Percentiles rank a stretch among this genome's conserved stretches.
These are phyloP conservation scores for Ulmus americana DNA, from an alignment of 331 rosid genomes.

Conservation along the genomic window DNA sequence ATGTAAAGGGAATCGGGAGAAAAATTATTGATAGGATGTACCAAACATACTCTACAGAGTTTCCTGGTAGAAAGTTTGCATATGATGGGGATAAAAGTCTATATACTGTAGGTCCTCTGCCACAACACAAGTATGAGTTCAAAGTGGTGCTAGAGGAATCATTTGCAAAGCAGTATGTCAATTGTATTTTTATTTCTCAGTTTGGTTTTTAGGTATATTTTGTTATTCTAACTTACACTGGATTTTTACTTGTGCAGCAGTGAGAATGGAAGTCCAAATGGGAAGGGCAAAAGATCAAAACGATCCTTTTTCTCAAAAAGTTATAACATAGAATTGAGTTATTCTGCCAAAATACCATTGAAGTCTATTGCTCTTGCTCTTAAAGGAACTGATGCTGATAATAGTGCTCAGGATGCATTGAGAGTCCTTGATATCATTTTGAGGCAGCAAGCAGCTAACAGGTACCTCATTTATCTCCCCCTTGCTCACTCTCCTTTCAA, in stretches of 20 bases:
- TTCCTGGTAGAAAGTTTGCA: slow-evolving; percentile 54
- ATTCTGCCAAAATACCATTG: slow-evolving; percentile 62
- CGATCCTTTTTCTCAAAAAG: slow-evolving; percentile 44
- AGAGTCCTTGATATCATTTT: slow-evolving; percentile 73
- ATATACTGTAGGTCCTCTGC: slow-evolving; percentile 71
- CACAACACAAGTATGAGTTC: slow-evolving; percentile 49
- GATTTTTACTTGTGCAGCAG: slow-evolving; percentile 27
- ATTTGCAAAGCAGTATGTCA: slow-evolving; percentile 44
- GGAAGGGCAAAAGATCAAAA: slow-evolving; percentile 51
- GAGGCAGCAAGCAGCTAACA: slow-evolving; percentile 80
- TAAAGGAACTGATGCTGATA: slow-evolving; percentile 46
- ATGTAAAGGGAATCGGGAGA: slow-evolving; percentile 68
- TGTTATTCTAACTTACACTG: slow-evolving; percentile 23
- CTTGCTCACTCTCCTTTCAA: slow-evolving; percentile 1
- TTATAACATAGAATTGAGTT: slow-evolving; percentile 54
- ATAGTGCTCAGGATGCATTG: slow-evolving; percentile 57
- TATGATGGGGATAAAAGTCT: slow-evolving; percentile 75
- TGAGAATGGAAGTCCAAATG: slow-evolving; percentile 29
- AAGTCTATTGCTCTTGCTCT: slow-evolving; percentile 46
- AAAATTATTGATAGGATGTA: slow-evolving; percentile 66
- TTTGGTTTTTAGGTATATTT: slow-evolving; percentile 4
- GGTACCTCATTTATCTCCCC: slow-evolving; percentile 33
- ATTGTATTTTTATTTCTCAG: neutral
- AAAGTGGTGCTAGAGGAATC: slow-evolving; percentile 67
- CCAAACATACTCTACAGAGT: slow-evolving; percentile 61